phyloP scores from a whole-genome alignment of 2,329 filamentous ascomycete genomes.

The Aciculosporium take region DNA sequence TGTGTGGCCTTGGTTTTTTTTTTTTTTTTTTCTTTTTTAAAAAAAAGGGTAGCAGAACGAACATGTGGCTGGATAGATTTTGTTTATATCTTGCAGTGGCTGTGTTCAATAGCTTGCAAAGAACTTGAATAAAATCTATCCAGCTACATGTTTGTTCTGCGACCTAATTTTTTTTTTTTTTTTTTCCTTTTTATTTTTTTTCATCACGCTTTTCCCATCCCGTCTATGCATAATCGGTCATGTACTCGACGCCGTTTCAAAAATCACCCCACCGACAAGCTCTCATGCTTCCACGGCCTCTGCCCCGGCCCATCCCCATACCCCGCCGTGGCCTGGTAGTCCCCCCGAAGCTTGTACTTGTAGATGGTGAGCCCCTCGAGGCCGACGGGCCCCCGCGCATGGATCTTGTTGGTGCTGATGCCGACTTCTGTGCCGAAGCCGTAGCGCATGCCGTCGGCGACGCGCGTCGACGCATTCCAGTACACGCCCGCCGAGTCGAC shows the following conservation, averaged over 20 bases:
- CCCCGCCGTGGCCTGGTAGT: constrained; percentile 65
- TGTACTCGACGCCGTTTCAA: too few relatives aligned
- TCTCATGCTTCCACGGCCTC: constrained; percentile 45
- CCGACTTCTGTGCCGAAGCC: constrained; percentile 97
- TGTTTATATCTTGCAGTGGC: too few relatives aligned
- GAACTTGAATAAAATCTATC: too few relatives aligned
- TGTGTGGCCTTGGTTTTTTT: too few relatives aligned
- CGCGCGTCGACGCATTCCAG: constrained; percentile 90
- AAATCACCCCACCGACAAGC: constrained; percentile 15
- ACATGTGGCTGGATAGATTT: too few relatives aligned
- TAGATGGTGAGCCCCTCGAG: constrained; percentile 93
- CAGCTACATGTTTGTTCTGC: too few relatives aligned
- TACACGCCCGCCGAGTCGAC: constrained; percentile 88
- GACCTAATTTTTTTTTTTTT: background rate
- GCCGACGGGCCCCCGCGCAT: constrained; percentile 83
- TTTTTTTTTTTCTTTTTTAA: too few relatives aligned
- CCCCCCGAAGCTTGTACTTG: constrained; percentile 80
- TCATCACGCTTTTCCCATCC: too few relatives aligned
- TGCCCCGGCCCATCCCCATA: constrained; percentile 55
- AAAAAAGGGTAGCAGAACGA: too few relatives aligned
- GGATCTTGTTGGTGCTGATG: constrained; percentile 98
- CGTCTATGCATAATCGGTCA: too few relatives aligned
- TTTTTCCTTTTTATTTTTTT: background rate
- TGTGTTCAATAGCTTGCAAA: too few relatives aligned
- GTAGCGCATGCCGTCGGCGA: constrained; percentile 93